These are phyloP conservation scores for Metschnikowia kofuensis DNA, from an alignment of 805 yeast genomes.

Conservation along the genomic window DNA sequence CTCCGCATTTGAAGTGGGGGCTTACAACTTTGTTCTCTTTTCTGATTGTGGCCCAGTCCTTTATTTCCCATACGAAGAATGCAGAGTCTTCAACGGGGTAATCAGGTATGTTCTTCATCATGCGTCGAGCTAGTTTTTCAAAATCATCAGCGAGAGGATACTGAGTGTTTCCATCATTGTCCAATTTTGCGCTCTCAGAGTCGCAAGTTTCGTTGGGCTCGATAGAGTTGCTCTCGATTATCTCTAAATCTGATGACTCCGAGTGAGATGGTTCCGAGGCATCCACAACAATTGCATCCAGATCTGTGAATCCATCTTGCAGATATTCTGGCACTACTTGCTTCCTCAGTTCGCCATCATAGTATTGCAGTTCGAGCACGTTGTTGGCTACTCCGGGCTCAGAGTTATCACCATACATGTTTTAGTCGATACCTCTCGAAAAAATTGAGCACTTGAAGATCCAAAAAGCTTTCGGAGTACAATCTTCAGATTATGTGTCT, in stretches of 20 bases:
- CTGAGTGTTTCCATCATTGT: neutral
- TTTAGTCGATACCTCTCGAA: too few relatives aligned
- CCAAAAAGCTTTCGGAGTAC: too few relatives aligned
- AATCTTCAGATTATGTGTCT: too few relatives aligned
- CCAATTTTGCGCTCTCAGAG: neutral
- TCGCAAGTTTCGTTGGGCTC: constrained; percentile 7
- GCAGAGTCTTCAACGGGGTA: constrained; percentile 36
- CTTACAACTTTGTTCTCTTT: constrained; percentile 45
- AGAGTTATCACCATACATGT: too few relatives aligned
- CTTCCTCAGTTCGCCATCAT: neutral
- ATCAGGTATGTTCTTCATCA: constrained; percentile 39
- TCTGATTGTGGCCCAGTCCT: constrained; percentile 42
- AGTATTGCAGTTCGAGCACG: too few relatives aligned
- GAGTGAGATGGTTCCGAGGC: constrained; percentile 21
- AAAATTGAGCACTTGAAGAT: too few relatives aligned
- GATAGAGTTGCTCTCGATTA: constrained; percentile 10
- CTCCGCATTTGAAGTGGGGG: constrained; percentile 54
- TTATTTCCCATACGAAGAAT: constrained; percentile 49
- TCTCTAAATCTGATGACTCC: constrained; percentile 14
- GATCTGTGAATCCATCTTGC: neutral
- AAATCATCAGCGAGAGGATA: constrained; percentile 32
- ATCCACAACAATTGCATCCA: constrained; percentile 7
- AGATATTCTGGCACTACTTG: neutral
- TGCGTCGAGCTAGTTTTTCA: constrained; percentile 22
- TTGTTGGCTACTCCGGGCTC: too few relatives aligned